Percentiles rank a stretch among this genome's conserved stretches.
These are phyloP conservation scores for Epithele typhae DNA, from an alignment of 768 basidiomycete genomes.

Conservation along the genomic window DNA sequence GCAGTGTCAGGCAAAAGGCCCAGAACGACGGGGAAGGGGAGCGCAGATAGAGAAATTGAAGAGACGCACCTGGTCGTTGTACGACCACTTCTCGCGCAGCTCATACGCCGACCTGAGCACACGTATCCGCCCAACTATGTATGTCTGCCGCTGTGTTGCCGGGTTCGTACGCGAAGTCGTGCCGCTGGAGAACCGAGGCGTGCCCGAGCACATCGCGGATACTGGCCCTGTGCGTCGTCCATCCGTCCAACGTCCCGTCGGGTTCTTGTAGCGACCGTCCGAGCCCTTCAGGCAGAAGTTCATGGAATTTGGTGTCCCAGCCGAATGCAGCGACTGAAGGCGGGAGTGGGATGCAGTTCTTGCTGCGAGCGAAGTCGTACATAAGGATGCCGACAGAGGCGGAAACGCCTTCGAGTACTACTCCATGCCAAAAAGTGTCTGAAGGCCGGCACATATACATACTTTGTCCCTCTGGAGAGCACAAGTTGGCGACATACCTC, in stretches of 20 bases:
- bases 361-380: conserved; percentile 28
- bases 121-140: conserved; percentile 23
- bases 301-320: conserved; percentile 29
- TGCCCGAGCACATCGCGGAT: conserved; percentile 38
- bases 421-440: conserved; percentile 28
- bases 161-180: conserved; percentile 30
- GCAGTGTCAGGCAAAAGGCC: too few species aligned
- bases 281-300: conserved; percentile 33
- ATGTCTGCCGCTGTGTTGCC: conserved; percentile 25
- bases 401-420: conserved; percentile 31
- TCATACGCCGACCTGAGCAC: conserved; percentile 31
- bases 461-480: too few species aligned
- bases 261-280: conserved; percentile 34
- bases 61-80: conserved; percentile 35
- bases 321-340: conserved; percentile 16
- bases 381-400: conserved; percentile 27
- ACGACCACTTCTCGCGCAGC: conserved; percentile 34
- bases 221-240: conserved; percentile 32
- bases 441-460: too few species aligned
- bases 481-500: too few species aligned
- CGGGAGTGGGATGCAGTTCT: conserved; percentile 23
- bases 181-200: conserved; percentile 35
- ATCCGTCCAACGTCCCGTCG: conserved; percentile 25
- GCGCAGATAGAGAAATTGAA: too few species aligned
- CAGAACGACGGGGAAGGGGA: too few species aligned